phyloP scores from a whole-genome alignment of 139 green algal genomes.

The Micractinium conductrix region DNA sequence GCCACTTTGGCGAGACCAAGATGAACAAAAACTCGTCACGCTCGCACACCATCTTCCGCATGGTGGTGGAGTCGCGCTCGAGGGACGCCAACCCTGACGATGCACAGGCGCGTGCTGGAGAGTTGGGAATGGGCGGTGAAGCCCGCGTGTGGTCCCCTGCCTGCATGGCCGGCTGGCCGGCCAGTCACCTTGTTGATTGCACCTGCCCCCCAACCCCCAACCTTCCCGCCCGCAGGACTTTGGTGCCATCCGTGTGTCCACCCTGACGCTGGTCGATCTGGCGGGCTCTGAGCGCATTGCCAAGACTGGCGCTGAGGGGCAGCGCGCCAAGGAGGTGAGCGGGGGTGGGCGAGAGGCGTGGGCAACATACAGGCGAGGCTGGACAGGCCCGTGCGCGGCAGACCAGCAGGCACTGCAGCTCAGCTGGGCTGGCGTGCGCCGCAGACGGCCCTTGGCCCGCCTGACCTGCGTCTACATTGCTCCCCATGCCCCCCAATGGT shows the following conservation, averaged over 20 bases:
- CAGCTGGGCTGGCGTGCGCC: no score
- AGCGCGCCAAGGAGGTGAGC: slow-evolving; percentile 91
- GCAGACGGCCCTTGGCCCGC: no score
- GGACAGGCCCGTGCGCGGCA: no score
- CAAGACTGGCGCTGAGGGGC: slow-evolving; percentile 95
- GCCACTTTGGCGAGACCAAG: slow-evolving; percentile 93
- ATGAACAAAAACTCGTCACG: slow-evolving; percentile 94
- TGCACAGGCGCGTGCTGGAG: neutral
- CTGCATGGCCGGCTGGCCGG: neutral
- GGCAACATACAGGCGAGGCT: no score
- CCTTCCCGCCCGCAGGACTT: slow-evolving; percentile 63
- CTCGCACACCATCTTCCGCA: slow-evolving; percentile 96
- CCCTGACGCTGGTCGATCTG: slow-evolving; percentile 92
- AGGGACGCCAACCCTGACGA: slow-evolving; percentile 43
- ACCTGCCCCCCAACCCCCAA: slow-evolving; percentile 10
- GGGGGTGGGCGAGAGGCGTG: no score
- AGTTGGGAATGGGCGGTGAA: neutral
- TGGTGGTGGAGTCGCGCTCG: slow-evolving; percentile 89
- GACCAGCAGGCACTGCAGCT: no score
- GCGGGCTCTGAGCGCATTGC: slow-evolving; percentile 89
- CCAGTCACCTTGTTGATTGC: neutral
- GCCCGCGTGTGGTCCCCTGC: neutral
- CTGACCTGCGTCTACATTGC: no score
- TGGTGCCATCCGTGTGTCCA: slow-evolving; percentile 74
- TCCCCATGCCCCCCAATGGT: neutral